Conservation (phyloP, 2,329 filamentous ascomycete genomes). For the Curvularia hawaiiensis region DNA sequence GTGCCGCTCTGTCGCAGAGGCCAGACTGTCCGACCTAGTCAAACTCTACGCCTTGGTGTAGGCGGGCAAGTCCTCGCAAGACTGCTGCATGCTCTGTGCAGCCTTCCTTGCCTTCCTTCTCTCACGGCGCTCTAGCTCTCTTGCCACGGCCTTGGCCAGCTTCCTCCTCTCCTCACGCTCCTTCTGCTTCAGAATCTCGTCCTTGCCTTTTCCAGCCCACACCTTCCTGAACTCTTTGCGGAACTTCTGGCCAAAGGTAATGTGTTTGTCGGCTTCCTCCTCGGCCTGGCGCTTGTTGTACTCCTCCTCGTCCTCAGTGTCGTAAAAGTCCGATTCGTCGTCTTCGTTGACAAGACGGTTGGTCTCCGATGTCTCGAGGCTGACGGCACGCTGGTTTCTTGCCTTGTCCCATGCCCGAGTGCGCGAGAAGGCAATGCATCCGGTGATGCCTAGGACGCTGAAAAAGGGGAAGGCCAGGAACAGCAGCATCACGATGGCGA, state of each 20-base stretch:
- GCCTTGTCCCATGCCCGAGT: conserved; percentile 41
- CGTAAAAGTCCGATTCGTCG: conserved; percentile 33
- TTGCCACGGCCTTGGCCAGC: conserved; percentile 39
- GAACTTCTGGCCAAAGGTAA: conserved; percentile 40
- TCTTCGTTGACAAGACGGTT: conserved; percentile 19
- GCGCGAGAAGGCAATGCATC: conserved; percentile 36
- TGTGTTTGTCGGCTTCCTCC: conserved; percentile 32
- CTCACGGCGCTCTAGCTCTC: conserved; percentile 36
- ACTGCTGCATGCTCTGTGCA: conserved; percentile 21
- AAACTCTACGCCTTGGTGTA: conserved; percentile 29
- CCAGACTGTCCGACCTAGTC: not conserved
- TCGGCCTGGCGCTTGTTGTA: conserved; percentile 37
- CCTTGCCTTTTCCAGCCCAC: conserved; percentile 38
- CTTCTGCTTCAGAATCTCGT: conserved; percentile 34
- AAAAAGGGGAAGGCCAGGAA: conserved; percentile 34
- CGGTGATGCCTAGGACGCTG: conserved; percentile 29
- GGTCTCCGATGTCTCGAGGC: conserved; percentile 31
- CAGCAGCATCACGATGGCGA: conserved; percentile 31
- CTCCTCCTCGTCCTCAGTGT: conserved; percentile 41
- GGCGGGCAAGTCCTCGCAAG: conserved; percentile 27
- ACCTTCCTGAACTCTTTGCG: conserved; percentile 37
- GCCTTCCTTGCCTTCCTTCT: conserved; percentile 31
- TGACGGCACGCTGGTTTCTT: conserved; percentile 30
- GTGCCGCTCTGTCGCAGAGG: not conserved
- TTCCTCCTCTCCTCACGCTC: conserved; percentile 41